Evolutionary conservation across 129 eudicot genomes (phyloP).

Genomic region (Cynara cardunculus): DNA sequence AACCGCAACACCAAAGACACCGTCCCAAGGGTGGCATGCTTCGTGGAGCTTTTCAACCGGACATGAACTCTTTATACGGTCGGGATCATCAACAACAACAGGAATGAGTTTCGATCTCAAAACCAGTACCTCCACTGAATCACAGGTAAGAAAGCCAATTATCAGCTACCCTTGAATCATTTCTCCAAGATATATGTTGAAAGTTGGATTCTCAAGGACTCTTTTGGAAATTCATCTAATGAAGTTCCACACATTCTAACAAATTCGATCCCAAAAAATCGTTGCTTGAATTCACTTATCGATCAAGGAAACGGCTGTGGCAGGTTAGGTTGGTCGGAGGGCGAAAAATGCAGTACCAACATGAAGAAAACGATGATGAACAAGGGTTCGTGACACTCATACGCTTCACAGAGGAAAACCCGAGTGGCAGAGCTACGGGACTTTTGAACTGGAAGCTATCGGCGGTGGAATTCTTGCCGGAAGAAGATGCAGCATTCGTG

Average conservation of each 20-base stretch:
- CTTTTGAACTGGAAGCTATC: conserved; percentile 84
- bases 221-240: background rate
- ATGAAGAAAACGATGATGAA: conserved; percentile 37
- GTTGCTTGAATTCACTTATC: background rate
- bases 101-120: conserved; percentile 45
- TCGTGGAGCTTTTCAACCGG: conserved; percentile 84
- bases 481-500: conserved; percentile 73
- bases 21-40: conserved; percentile 57
- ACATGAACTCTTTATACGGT: conserved; percentile 44
- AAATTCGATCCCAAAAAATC: background rate
- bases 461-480: conserved; percentile 61
- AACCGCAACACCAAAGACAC: conserved; percentile 75
- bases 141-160: conserved; percentile 33
- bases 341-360: conserved; percentile 59
- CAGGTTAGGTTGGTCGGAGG: conserved; percentile 65
- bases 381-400: conserved; percentile 72
- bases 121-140: conserved; percentile 22
- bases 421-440: conserved; percentile 83
- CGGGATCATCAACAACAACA: conserved; percentile 40
- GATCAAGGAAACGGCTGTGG: background rate
- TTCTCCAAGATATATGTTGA: background rate
- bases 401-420: conserved; percentile 68
- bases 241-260: background rate
- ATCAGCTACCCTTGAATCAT: background rate
- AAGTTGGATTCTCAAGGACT: background rate